Evolutionary conservation across 2,329 filamentous ascomycete species (phyloP).

Genomic region (Metarhizium sp.): DNA sequence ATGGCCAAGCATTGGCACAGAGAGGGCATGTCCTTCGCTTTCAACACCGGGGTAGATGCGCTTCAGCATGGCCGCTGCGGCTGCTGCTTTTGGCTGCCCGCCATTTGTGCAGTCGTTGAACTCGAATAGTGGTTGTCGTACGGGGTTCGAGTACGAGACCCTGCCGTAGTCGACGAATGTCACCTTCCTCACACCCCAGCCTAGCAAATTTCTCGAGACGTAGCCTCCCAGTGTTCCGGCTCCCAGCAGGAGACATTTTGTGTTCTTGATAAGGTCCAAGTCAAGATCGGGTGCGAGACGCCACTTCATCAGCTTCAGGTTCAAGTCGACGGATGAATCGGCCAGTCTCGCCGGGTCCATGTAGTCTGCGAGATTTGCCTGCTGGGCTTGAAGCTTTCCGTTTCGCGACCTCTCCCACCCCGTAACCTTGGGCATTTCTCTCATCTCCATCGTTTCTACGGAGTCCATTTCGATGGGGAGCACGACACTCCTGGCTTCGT

Average conservation of each 20-base stretch:
- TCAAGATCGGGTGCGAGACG: conserved; percentile 82
- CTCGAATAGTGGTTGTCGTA: conserved; percentile 84
- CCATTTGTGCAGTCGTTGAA: conserved; percentile 84
- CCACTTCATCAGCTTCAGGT: conserved; percentile 98
- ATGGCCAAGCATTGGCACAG: conserved; percentile 93
- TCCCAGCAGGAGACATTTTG: conserved; percentile 82
- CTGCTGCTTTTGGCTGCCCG: conserved; percentile 71
- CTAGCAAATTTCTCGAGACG: conserved; percentile 83
- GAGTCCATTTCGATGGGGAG: conserved; percentile 53
- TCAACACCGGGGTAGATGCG: conserved; percentile 90
- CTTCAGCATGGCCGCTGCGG: conserved; percentile 70
- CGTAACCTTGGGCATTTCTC: conserved; percentile 75
- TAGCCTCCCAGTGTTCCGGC: conserved; percentile 92
- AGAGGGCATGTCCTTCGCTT: conserved; percentile 67
- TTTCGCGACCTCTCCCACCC: conserved; percentile 85
- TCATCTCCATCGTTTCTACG: conserved; percentile 30
- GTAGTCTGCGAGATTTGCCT: conserved; percentile 79
- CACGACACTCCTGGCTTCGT: conserved; percentile 74
- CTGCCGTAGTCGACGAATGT: conserved; percentile 91
- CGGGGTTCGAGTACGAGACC: conserved; percentile 94
- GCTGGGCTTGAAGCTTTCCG: conserved; percentile 68
- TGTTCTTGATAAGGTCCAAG: conserved; percentile 79
- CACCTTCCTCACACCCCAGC: conserved; percentile 91
- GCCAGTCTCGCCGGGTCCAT: conserved; percentile 85
- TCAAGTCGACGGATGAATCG: conserved; percentile 90